phyloP scores from a whole-genome alignment of 2,329 filamentous ascomycete species.

The Neonectria coccinea region DNA sequence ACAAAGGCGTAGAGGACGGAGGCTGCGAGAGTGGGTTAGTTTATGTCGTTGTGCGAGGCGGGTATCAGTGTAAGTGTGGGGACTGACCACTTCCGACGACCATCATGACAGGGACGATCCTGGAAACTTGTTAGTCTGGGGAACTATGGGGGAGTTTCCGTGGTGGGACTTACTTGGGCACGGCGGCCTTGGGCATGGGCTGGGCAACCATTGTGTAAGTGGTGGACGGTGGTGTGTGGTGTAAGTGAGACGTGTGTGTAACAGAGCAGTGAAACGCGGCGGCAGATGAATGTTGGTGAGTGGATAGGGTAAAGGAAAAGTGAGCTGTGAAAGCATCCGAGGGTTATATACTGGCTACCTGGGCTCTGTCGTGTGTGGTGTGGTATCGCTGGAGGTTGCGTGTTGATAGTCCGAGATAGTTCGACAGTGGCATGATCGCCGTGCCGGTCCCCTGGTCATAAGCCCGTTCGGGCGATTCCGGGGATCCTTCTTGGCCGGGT shows the following conservation, averaged over 20 bases:
- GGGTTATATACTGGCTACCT: conserved; percentile 33
- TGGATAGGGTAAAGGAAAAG: conserved; percentile 26
- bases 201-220: conserved; percentile 37
- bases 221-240: conserved; percentile 20
- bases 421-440: conserved; percentile 42
- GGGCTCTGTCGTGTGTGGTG: conserved; percentile 17
- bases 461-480: conserved; percentile 32
- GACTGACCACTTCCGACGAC: conserved; percentile 39
- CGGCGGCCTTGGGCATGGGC: conserved; percentile 38
- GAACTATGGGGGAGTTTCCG: not conserved
- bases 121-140: conserved; percentile 27
- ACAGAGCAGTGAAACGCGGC: conserved; percentile 19
- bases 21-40: conserved; percentile 16
- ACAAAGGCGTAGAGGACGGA: conserved; percentile 35
- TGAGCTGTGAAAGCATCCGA: conserved; percentile 17
- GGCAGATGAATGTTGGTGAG: conserved; percentile 21
- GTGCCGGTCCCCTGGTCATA: conserved; percentile 28
- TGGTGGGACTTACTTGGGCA: conserved; percentile 35
- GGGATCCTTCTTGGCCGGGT: conserved; percentile 16
- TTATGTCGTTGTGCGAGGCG: not conserved
- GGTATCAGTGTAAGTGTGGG: not conserved
- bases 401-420: conserved; percentile 43
- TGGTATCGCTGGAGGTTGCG: conserved; percentile 30
- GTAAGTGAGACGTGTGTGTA: conserved; percentile 29
- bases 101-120: conserved; percentile 39